These are phyloP conservation scores for Platanthera zijinensis DNA, from an alignment of 106 monocot species.

Conservation along the genomic window DNA sequence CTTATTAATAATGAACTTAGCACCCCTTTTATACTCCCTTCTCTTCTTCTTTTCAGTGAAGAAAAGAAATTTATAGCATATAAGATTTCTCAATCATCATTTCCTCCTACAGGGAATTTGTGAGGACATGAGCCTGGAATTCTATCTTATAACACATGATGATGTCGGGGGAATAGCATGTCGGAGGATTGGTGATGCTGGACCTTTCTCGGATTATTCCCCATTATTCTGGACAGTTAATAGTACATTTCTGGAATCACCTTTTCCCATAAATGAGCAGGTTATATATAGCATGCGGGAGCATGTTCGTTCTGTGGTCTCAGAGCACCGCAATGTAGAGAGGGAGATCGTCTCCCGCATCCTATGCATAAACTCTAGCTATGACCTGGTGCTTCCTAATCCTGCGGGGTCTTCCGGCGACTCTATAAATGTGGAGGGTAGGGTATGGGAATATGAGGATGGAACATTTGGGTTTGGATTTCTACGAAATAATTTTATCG, in stretches of 20 bases:
- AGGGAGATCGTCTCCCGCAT: conserved; percentile 46
- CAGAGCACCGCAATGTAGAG: conserved; percentile 8
- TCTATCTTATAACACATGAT: conserved; percentile 77
- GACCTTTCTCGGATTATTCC: conserved; percentile 44
- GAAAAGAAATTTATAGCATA: background rate
- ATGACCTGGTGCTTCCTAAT: conserved; percentile 53
- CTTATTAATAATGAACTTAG: background rate
- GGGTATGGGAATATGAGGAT: conserved; percentile 84
- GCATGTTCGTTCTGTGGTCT: conserved; percentile 31
- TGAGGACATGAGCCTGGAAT: conserved; percentile 59
- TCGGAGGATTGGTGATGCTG: conserved; percentile 47
- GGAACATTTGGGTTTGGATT: conserved; percentile 91
- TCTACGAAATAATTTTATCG: conserved; percentile 52
- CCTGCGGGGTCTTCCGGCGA: conserved; percentile 32
- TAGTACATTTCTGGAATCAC: conserved; percentile 46
- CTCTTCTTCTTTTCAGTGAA: background rate
- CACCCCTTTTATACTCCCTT: too few relatives aligned
- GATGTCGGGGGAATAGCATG: conserved; percentile 78
- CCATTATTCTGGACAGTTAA: conserved; percentile 75
- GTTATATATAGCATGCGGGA: conserved; percentile 36
- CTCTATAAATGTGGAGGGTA: conserved; percentile 62
- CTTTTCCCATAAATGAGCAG: conserved; percentile 67
- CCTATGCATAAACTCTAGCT: conserved; percentile 62
- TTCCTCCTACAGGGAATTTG: conserved; percentile 69
- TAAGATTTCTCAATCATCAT: conserved; percentile 6